Evolutionary conservation across 352 stramenopile species (phyloP).

Genomic region (Globisporangium nodosum): DNA sequence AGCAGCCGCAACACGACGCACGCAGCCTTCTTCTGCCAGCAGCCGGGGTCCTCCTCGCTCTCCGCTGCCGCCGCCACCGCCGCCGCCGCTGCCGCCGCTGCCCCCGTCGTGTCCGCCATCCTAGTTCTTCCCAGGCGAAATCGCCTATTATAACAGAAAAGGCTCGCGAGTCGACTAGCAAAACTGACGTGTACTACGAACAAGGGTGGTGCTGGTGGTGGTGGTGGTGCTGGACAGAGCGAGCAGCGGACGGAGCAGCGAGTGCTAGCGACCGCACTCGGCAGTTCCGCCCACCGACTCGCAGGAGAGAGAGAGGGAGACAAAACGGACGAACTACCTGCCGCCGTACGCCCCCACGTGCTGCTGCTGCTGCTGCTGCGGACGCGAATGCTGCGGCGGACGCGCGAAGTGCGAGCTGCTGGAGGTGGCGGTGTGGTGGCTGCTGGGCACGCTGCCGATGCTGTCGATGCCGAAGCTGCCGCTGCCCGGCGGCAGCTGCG

Average conservation of each 20-base stretch:
- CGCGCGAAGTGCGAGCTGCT: slow-evolving; percentile 16
- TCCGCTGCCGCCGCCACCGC: background rate
- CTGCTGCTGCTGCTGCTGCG: slow-evolving; percentile 14
- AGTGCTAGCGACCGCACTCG: slow-evolving; percentile 1
- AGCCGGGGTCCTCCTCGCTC: slow-evolving; percentile 33
- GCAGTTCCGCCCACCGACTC: background rate
- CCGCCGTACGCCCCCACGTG: slow-evolving; percentile 12
- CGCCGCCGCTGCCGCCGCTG: background rate
- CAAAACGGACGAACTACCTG: background rate
- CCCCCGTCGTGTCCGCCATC: slow-evolving; percentile 3
- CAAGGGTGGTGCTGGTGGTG: background rate
- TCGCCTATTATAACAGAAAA: no score
- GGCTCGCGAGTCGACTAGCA: background rate
- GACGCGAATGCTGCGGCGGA: slow-evolving; percentile 3
- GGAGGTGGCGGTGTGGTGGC: slow-evolving; percentile 6
- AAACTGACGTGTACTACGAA: background rate
- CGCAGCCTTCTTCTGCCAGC: slow-evolving; percentile 67
- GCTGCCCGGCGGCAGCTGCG: slow-evolving; percentile 23
- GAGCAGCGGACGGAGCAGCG: background rate
- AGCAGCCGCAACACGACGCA: slow-evolving; percentile 15
- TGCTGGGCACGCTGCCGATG: slow-evolving; percentile 14
- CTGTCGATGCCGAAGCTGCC: slow-evolving; percentile 28
- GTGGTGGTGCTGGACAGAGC: background rate
- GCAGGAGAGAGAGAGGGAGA: background rate
- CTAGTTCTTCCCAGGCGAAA: background rate